Conservation (phyloP, 1,139 yeast species). For the Hyphopichia pseudoburtonii region DNA sequence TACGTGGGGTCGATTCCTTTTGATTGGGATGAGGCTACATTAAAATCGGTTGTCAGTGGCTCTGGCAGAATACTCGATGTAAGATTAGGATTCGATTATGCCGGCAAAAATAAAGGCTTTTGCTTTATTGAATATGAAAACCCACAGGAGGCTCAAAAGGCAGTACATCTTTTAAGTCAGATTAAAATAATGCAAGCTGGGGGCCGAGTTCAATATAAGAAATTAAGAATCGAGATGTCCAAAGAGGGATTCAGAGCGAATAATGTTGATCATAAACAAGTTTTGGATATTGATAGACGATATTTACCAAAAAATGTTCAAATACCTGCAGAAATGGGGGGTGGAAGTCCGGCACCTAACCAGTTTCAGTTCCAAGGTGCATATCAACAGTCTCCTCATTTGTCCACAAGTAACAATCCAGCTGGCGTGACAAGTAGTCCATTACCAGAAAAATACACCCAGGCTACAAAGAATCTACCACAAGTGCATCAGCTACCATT, state of each 20-base stretch:
- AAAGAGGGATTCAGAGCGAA: constrained; percentile 56
- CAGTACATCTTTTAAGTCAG: constrained; percentile 42
- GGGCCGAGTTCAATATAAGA: constrained; percentile 35
- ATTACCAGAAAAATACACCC: constrained; percentile 45
- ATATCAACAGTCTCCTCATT: constrained; percentile 7
- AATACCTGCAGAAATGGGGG: constrained; percentile 51
- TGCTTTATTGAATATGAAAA: constrained; percentile 59
- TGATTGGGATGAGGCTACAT: constrained; percentile 60
- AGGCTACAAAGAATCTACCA: constrained; percentile 55
- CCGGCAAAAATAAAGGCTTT: constrained; percentile 64
- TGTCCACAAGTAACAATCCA: constrained; percentile 6
- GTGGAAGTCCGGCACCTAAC: constrained; percentile 9
- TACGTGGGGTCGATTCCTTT: constrained; percentile 65
- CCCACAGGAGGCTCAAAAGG: constrained; percentile 53
- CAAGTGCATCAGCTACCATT: constrained; percentile 45
- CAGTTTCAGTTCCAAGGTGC: constrained; percentile 9
- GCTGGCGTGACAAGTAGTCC: constrained; percentile 12
- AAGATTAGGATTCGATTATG: constrained; percentile 59
- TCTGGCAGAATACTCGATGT: constrained; percentile 64
- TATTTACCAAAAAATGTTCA: constrained; percentile 54
- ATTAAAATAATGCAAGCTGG: constrained; percentile 37
- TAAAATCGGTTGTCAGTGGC: constrained; percentile 62
- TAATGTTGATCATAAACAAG: constrained; percentile 35
- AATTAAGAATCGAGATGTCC: constrained; percentile 56
- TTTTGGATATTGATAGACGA: constrained; percentile 41